Evolutionary conservation across 2,329 filamentous ascomycete genomes (phyloP).

Genomic region (Diaporthe sp.): DNA sequence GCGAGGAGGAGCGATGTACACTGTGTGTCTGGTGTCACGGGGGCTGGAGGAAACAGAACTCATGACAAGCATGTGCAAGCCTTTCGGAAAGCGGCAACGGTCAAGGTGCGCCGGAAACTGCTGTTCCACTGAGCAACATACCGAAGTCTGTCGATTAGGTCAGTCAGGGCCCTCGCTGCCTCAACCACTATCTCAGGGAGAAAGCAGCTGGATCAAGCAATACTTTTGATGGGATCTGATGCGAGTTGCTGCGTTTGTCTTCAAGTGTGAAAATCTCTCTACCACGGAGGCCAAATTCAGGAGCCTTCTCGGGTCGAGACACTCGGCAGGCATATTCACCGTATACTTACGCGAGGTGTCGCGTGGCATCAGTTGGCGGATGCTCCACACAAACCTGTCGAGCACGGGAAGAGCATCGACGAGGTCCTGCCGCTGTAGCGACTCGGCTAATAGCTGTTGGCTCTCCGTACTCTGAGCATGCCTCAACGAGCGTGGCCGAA

Average conservation of each 20-base stretch:
- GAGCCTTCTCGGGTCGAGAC: neutral
- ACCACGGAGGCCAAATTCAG: neutral
- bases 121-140: neutral
- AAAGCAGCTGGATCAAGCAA: neutral
- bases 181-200: neutral
- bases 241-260: neutral
- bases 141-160: neutral
- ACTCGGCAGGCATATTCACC: neutral
- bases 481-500: neutral
- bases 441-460: slow-evolving; percentile 7
- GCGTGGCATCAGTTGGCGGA: neutral
- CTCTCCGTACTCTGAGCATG: neutral
- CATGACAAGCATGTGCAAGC: neutral
- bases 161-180: neutral
- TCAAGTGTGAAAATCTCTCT: neutral
- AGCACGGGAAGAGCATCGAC: neutral
- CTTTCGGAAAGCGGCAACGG: slow-evolving; percentile 13
- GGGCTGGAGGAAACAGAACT: slow-evolving; percentile 1
- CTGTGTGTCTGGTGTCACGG: neutral
- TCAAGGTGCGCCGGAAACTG: neutral
- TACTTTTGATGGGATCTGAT: neutral
- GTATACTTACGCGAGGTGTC: neutral
- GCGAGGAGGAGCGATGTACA: neutral
- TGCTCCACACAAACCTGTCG: neutral
- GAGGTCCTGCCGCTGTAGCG: neutral